Percentiles rank a stretch among this genome's conserved stretches.
These are phyloP conservation scores for Geotrichum candidum DNA, from an alignment of 1,139 yeast genomes.

Conservation along the genomic window DNA sequence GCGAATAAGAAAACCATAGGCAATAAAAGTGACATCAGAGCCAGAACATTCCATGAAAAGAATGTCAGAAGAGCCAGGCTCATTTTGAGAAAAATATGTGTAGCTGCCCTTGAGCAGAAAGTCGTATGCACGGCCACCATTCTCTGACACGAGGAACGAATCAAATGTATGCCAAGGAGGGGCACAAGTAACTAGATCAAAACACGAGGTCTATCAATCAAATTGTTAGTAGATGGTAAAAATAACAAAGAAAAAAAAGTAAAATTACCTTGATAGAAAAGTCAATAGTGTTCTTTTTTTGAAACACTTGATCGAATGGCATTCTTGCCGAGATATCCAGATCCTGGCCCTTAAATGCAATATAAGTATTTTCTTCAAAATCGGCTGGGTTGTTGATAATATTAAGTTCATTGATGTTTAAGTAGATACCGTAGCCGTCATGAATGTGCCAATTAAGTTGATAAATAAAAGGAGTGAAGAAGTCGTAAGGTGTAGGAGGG, in stretches of 20 bases:
- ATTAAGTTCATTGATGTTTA: constrained; percentile 81
- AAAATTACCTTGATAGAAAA: constrained; percentile 39
- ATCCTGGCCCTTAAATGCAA: constrained; percentile 66
- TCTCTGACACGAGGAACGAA: constrained; percentile 58
- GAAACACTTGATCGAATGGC: constrained; percentile 58
- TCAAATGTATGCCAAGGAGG: constrained; percentile 91
- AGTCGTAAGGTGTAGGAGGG: constrained; percentile 61
- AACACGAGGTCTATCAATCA: constrained; percentile 46
- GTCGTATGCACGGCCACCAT: constrained; percentile 60
- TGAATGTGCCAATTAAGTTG: constrained; percentile 53
- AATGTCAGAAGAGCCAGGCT: constrained; percentile 61
- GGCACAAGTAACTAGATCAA: constrained; percentile 60
- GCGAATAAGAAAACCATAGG: constrained; percentile 73
- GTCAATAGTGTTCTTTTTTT: constrained; percentile 51
- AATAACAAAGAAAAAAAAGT: constrained; percentile 1
- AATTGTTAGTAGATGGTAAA: background rate
- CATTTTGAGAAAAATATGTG: constrained; percentile 52
- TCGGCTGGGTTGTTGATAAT: constrained; percentile 86
- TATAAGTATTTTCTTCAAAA: constrained; percentile 67
- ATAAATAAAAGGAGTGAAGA: constrained; percentile 67
- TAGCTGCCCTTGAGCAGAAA: constrained; percentile 63
- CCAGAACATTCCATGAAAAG: constrained; percentile 62
- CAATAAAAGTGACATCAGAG: constrained; percentile 58
- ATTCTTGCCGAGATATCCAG: constrained; percentile 45
- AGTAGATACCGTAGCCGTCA: constrained; percentile 51